Conservation (phyloP, 2,329 filamentous ascomycete genomes). For the Beauveria scarabaeidicola region DNA sequence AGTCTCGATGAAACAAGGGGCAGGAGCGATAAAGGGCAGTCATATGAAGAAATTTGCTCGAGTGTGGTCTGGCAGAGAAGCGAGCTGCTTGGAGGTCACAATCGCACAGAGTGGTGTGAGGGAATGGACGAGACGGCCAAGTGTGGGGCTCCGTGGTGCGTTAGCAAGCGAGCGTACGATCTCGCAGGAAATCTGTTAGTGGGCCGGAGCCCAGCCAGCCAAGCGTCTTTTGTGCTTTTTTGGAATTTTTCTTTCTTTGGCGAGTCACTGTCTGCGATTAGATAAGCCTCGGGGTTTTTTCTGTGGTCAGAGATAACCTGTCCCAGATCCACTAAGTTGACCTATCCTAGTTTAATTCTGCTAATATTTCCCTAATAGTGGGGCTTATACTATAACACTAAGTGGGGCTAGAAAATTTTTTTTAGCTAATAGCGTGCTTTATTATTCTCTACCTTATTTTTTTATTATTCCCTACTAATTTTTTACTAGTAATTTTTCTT, state of each 20-base stretch:
- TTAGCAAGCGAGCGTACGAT: background rate
- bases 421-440: too few species aligned
- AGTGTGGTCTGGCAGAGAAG: background rate
- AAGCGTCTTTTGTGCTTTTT: background rate
- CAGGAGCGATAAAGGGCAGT: background rate
- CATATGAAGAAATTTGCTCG: background rate
- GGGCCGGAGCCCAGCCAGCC: background rate
- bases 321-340: too few species aligned
- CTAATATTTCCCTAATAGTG: too few species aligned
- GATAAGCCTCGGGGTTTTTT: conserved; percentile 2
- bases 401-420: too few species aligned
- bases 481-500: too few species aligned
- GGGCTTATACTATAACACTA: too few species aligned
- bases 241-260: background rate
- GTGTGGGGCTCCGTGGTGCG: background rate
- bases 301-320: too few species aligned
- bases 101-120: background rate
- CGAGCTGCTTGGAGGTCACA: background rate
- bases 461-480: too few species aligned
- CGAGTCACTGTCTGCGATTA: conserved; percentile 3
- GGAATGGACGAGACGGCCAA: background rate
- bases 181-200: background rate
- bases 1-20: background rate
- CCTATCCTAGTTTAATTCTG: too few species aligned
- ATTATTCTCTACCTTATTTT: too few species aligned